Evolutionary conservation across 345 rosid species (phyloP).

Genomic region (Corymbia maculata): DNA sequence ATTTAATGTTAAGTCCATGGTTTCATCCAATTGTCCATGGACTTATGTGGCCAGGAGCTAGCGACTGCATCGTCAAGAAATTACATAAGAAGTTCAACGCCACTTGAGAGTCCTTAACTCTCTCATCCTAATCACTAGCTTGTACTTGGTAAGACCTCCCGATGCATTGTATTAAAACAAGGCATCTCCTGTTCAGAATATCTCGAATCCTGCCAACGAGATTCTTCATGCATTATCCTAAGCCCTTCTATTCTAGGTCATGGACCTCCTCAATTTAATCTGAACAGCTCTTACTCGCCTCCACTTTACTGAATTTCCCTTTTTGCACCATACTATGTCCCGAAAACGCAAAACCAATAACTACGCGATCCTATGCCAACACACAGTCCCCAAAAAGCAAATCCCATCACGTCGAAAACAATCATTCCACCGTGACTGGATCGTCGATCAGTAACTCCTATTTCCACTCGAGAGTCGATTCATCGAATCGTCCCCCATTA

Average conservation of each 20-base stretch:
- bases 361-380: neutral
- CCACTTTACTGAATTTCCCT: neutral
- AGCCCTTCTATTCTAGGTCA: neutral
- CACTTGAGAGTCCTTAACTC: neutral
- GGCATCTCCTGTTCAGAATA: neutral
- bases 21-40: neutral
- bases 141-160: neutral
- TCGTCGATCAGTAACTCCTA: neutral
- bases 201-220: neutral
- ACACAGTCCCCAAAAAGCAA: neutral
- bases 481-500: neutral
- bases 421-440: neutral
- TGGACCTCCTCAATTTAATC: neutral
- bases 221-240: neutral
- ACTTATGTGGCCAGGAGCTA: neutral
- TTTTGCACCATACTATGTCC: neutral
- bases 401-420: neutral
- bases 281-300: neutral
- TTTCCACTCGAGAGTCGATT: neutral
- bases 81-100: neutral
- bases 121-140: neutral
- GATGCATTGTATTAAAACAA: neutral
- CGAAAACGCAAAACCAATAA: neutral
- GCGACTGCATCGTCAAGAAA: neutral
- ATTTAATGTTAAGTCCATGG: neutral